Base-by-base conservation (phyloP, 371 early-diverging fungal species). In the Blakeslea trispora region DNA sequence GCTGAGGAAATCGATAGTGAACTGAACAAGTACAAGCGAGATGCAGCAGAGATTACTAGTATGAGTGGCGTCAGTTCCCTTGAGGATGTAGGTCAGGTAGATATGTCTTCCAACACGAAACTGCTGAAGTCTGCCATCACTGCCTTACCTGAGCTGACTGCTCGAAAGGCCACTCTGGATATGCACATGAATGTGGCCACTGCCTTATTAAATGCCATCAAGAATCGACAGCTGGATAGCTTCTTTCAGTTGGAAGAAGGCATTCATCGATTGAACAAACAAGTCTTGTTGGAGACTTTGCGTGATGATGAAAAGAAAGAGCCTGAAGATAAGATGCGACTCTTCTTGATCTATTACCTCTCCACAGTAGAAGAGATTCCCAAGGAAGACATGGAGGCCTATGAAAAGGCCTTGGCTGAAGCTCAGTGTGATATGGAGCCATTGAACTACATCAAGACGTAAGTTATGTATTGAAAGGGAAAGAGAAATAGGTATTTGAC, bases 111-210 rank as follows among this genome's bases (percentile, higher is more conserved):
- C 22, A 91, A 85, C 34, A 93, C 98, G 11, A 90, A 92, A 69
- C 80, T 90, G 40, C 80, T 98, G 39, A 92, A 96, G 68, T 81
- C 87, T 1, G 98, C 99, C 3, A 92, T 99, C 24, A 91, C 88
- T 9, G 88, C 91, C 9, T 78, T 99, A 3, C 99, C 99, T 1
- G 96, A 97, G 62, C 83, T 99, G 43, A 95, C 98, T 5, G 94
- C 93, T 19, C 83, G 97, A 54, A 99, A 99, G 74, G 86, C 93
- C 18, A 89, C 91, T 1, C 75, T 99, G 52, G 99, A 99, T 71
- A 93, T 95, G 88, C 99, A 99, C 65, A 98, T 99, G 96, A 94
- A 94, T 66, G 92, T 99, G 45, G 98, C 99, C 3, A 96, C 98
- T 0, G 81, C 89, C 34, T 69, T 99, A 59, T 81, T 99, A 35